phyloP scores from a whole-genome alignment of 116 monocot genomes.

The Dioscorea cayenensis region DNA sequence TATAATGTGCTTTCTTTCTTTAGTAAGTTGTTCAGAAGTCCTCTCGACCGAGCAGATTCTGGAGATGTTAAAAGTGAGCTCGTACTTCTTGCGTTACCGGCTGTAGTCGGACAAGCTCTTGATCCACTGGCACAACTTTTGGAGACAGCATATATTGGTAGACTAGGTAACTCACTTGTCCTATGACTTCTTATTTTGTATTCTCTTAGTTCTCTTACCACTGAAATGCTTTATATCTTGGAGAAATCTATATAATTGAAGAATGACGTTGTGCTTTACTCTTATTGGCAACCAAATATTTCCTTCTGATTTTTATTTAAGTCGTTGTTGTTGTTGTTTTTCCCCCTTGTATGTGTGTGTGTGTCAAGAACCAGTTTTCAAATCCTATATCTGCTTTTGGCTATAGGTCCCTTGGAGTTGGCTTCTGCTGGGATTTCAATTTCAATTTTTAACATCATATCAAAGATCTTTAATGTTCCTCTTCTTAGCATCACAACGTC shows the following conservation, averaged over 20 bases:
- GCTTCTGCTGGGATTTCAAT: constrained; percentile 89
- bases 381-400: not conserved
- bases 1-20: constrained; percentile 7
- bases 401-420: constrained; percentile 78
- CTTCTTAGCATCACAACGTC: constrained; percentile 92
- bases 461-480: constrained; percentile 94
- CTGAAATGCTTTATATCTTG: not conserved
- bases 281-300: not conserved
- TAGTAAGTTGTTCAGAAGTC: constrained; percentile 32
- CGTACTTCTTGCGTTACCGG: constrained; percentile 71
- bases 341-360: too few species aligned
- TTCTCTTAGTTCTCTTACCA: not conserved
- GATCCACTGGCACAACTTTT: constrained; percentile 88
- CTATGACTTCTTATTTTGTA: not conserved
- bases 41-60: constrained; percentile 12
- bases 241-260: not conserved
- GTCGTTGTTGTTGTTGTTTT: not conserved
- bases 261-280: not conserved
- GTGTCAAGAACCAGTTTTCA: not conserved
- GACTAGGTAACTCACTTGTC: constrained; percentile 56
- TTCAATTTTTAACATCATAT: constrained; percentile 88
- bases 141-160: constrained; percentile 93
- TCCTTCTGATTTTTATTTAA: not conserved
- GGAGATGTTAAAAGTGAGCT: constrained; percentile 58
- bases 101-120: constrained; percentile 82